A percentile compares a stretch with the other conserved stretches of the same genome.
These are phyloP conservation scores for Clonostachys rhizophaga DNA, from an alignment of 2,329 filamentous ascomycete genomes.

Conservation along the genomic window DNA sequence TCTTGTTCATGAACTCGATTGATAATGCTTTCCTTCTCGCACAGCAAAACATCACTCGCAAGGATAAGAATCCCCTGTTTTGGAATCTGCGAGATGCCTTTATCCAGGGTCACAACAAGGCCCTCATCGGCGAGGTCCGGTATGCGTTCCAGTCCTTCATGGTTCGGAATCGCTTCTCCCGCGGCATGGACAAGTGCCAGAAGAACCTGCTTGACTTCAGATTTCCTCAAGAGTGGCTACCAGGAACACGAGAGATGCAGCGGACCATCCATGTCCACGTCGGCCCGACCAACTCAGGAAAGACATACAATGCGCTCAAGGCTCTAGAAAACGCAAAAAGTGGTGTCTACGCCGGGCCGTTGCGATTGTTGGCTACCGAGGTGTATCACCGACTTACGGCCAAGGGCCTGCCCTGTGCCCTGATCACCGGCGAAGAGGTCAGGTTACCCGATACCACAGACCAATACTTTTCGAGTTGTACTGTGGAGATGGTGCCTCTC, in stretches of 20 bases:
- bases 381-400: constrained; percentile 84
- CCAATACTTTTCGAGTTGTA: constrained; percentile 71
- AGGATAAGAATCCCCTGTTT: constrained; percentile 47
- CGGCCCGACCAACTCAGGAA: constrained; percentile 95
- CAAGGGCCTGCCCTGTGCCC: constrained; percentile 69
- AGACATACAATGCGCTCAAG: constrained; percentile 92
- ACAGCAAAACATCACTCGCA: constrained; percentile 24
- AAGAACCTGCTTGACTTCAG: constrained; percentile 71
- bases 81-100: constrained; percentile 57
- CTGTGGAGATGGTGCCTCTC: constrained; percentile 80
- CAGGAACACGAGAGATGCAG: constrained; percentile 73
- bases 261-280: constrained; percentile 89
- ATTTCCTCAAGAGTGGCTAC: constrained; percentile 91
- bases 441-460: constrained; percentile 58
- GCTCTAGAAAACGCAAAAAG: constrained; percentile 69
- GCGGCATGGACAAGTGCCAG: constrained; percentile 53
- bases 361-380: constrained; percentile 87
- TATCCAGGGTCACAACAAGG: constrained; percentile 41
- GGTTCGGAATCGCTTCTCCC: constrained; percentile 51
- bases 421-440: constrained; percentile 90
- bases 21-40: constrained; percentile 40
- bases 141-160: constrained; percentile 66
- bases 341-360: constrained; percentile 86
- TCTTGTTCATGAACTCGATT: constrained; percentile 38
- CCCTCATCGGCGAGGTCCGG: constrained; percentile 53